phyloP scores from a whole-genome alignment of 2,329 filamentous ascomycete genomes.

The Alternaria arborescens region DNA sequence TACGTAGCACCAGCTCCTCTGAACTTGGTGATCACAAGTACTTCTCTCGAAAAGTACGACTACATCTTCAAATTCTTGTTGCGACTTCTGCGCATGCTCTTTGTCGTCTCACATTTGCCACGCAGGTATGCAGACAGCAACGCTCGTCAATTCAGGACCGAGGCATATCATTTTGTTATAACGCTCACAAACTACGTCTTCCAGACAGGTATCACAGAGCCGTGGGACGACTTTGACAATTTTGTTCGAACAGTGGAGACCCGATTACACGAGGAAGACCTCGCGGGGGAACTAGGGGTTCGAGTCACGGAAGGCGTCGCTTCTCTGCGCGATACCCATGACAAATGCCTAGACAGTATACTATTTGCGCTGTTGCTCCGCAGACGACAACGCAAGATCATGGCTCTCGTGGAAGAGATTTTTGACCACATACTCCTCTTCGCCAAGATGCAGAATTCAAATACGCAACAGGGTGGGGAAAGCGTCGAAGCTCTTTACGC shows the following conservation, averaged over 20 bases:
- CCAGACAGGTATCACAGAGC: slow-evolving; percentile 75
- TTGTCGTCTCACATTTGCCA: slow-evolving; percentile 64
- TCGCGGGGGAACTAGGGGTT: slow-evolving; percentile 57
- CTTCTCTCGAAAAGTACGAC: slow-evolving; percentile 81
- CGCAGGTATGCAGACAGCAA: slow-evolving; percentile 32
- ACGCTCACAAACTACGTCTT: slow-evolving; percentile 80
- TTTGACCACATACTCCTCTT: slow-evolving; percentile 78
- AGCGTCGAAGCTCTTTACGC: slow-evolving; percentile 64
- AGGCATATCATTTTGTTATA: slow-evolving; percentile 81
- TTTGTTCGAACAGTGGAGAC: slow-evolving; percentile 71
- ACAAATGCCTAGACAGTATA: slow-evolving; percentile 76
- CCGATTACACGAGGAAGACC: slow-evolving; percentile 58
- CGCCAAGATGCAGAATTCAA: slow-evolving; percentile 43
- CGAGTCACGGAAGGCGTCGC: slow-evolving; percentile 67
- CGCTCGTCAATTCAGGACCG: slow-evolving; percentile 67
- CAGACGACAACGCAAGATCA: slow-evolving; percentile 76
- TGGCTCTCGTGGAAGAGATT: slow-evolving; percentile 78
- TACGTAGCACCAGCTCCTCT: slow-evolving; percentile 81
- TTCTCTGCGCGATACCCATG: slow-evolving; percentile 73
- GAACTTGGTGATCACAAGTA: slow-evolving; percentile 74
- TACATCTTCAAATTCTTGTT: slow-evolving; percentile 82
- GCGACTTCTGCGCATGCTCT: slow-evolving; percentile 79
- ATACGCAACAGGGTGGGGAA: slow-evolving; percentile 32
- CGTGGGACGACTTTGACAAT: slow-evolving; percentile 75
- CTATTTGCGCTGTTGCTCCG: slow-evolving; percentile 76